These are phyloP conservation scores for Sporothrix humicola DNA, from an alignment of 2,329 filamentous ascomycete species.

Conservation along the genomic window DNA sequence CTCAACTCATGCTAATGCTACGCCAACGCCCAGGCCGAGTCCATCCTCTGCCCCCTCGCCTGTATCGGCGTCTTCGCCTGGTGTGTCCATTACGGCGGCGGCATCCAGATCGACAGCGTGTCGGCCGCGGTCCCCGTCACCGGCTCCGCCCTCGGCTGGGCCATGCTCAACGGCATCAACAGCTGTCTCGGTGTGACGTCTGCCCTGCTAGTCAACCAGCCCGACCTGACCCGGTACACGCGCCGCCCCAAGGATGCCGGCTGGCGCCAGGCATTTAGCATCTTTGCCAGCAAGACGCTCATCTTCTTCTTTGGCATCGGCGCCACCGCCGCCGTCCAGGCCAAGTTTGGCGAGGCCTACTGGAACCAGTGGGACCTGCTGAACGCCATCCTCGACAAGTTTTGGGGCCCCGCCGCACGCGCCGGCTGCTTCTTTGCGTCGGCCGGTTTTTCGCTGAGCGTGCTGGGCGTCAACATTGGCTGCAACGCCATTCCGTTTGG, in stretches of 20 bases:
- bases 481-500: conserved; percentile 47
- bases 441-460: conserved; percentile 36
- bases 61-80: conserved; percentile 33
- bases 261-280: conserved; percentile 44
- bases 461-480: conserved; percentile 39
- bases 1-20: background rate
- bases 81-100: conserved; percentile 32
- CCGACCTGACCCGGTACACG: conserved; percentile 50
- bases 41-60: conserved; percentile 48
- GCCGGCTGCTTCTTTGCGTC: conserved; percentile 37
- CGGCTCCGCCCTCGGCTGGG: conserved; percentile 46
- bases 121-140: conserved; percentile 40
- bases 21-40: conserved; percentile 31
- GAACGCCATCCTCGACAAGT: conserved; percentile 37
- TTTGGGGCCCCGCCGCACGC: conserved; percentile 36
- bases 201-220: conserved; percentile 47
- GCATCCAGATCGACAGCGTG: conserved; percentile 41
- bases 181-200: conserved; percentile 47
- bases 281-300: conserved; percentile 42
- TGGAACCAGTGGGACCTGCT: conserved; percentile 39
- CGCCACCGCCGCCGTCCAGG: conserved; percentile 51
- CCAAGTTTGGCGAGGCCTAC: conserved; percentile 46
- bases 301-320: conserved; percentile 49
- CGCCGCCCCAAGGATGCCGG: conserved; percentile 37
- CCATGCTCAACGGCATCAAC: conserved; percentile 49